phyloP scores from a whole-genome alignment of 2,329 filamentous ascomycete genomes.

The Aspergillus alliaceus region DNA sequence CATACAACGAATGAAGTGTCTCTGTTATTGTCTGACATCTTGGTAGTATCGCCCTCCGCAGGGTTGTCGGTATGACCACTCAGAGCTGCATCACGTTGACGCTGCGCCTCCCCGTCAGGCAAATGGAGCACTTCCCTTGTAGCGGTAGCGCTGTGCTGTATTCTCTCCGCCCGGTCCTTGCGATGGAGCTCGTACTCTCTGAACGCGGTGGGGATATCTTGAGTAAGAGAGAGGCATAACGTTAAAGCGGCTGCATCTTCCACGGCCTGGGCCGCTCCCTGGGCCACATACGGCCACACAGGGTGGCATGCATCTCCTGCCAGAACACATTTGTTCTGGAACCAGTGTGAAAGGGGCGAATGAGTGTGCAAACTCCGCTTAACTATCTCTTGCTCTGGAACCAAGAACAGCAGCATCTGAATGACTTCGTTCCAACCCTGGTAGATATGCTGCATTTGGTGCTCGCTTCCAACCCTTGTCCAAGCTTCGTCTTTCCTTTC shows the following conservation, averaged over 20 bases:
- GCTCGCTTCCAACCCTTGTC: slow-evolving; percentile 63
- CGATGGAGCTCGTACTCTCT: slow-evolving; percentile 37
- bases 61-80: too few species aligned
- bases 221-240: slow-evolving; percentile 29
- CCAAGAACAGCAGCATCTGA: slow-evolving; percentile 58
- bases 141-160: slow-evolving; percentile 37
- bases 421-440: slow-evolving; percentile 61
- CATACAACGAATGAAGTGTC: too few species aligned
- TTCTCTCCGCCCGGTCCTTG: slow-evolving; percentile 39
- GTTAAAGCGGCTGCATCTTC: slow-evolving; percentile 43
- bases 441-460: slow-evolving; percentile 61
- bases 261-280: slow-evolving; percentile 51
- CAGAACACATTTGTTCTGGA: slow-evolving; percentile 33
- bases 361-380: slow-evolving; percentile 41
- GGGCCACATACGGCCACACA: slow-evolving; percentile 39
- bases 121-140: slow-evolving; percentile 39
- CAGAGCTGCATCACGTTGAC: slow-evolving; percentile 45
- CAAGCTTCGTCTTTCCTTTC: slow-evolving; percentile 64
- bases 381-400: slow-evolving; percentile 54
- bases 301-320: slow-evolving; percentile 47
- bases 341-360: slow-evolving; percentile 34
- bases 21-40: too few species aligned
- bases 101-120: slow-evolving; percentile 41
- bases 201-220: slow-evolving; percentile 34
- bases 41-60: too few species aligned